These are phyloP conservation scores for Colletotrichum tropicale DNA, from an alignment of 2,329 filamentous ascomycete species.

Conservation along the genomic window DNA sequence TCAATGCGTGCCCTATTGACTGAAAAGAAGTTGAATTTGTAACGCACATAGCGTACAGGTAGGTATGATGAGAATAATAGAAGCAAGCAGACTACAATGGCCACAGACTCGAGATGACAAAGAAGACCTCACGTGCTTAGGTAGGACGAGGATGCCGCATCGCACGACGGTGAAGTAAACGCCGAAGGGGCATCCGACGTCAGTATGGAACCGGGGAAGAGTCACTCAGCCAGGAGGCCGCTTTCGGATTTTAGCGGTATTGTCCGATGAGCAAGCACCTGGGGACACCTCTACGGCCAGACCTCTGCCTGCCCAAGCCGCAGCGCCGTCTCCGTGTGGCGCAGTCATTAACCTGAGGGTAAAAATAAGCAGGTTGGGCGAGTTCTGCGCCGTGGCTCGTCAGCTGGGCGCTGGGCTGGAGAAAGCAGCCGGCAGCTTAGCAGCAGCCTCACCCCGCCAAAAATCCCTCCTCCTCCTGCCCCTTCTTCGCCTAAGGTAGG, in stretches of 20 bases:
- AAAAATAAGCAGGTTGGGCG: not conserved
- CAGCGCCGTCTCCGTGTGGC: not conserved
- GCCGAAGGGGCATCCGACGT: not conserved
- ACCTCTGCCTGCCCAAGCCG: not conserved
- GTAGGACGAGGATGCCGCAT: not conserved
- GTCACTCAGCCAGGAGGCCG: slow-evolving; percentile 4
- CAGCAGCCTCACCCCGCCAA: slow-evolving; percentile 1
- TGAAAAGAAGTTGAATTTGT: not conserved
- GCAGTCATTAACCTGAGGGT: not conserved
- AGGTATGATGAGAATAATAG: not conserved
- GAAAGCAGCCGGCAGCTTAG: not conserved
- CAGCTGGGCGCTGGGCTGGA: not conserved
- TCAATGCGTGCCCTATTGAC: not conserved
- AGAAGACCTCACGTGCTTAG: not conserved
- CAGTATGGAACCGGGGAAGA: not conserved
- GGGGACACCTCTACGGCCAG: not conserved
- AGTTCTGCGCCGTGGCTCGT: not conserved
- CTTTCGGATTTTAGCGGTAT: slow-evolving; percentile 1
- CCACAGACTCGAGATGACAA: not conserved
- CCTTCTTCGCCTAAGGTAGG: not conserved
- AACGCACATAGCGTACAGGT: not conserved
- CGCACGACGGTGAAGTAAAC: not conserved
- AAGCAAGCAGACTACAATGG: not conserved
- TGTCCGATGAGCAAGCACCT: not conserved
- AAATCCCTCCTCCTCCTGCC: not conserved